A percentile compares a stretch with the other conserved stretches of the same genome.
Conservation (phyloP, 169 alveolate species). For the Cyclospora cayetanensis region DNA sequence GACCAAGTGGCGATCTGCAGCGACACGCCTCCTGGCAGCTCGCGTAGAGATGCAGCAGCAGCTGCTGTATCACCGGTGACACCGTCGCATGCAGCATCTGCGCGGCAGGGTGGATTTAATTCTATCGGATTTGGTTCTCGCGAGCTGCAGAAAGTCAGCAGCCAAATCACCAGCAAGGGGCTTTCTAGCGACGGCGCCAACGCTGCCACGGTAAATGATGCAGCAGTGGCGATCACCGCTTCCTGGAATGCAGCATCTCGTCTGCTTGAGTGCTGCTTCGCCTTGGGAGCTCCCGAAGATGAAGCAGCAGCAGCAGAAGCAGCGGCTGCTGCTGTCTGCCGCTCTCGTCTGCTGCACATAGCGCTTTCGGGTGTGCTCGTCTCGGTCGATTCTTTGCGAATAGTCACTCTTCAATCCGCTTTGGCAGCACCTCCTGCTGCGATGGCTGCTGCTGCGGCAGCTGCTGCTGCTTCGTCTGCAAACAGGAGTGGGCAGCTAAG, state of each 20-base stretch:
- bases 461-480: neutral
- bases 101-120: neutral
- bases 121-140: conserved; percentile 44
- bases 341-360: conserved; percentile 13
- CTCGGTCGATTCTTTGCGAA: neutral
- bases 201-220: conserved; percentile 7
- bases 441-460: conserved; percentile 13
- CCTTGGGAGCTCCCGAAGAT: neutral
- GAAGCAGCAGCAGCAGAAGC: conserved; percentile 46
- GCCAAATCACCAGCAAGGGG: conserved; percentile 8
- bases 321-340: conserved; percentile 20
- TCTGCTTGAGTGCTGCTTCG: conserved; percentile 30
- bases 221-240: neutral
- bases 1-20: neutral
- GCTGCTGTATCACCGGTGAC: neutral
- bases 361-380: conserved; percentile 5
- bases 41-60: too few species aligned
- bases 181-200: neutral
- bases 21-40: too few species aligned
- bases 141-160: conserved; percentile 15
- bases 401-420: neutral
- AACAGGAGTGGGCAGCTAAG: neutral
- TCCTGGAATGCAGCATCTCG: conserved; percentile 8
- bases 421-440: conserved; percentile 37
- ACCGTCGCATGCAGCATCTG: neutral